phyloP scores from a whole-genome alignment of 106 monocot genomes.

The Posidonia australis region DNA sequence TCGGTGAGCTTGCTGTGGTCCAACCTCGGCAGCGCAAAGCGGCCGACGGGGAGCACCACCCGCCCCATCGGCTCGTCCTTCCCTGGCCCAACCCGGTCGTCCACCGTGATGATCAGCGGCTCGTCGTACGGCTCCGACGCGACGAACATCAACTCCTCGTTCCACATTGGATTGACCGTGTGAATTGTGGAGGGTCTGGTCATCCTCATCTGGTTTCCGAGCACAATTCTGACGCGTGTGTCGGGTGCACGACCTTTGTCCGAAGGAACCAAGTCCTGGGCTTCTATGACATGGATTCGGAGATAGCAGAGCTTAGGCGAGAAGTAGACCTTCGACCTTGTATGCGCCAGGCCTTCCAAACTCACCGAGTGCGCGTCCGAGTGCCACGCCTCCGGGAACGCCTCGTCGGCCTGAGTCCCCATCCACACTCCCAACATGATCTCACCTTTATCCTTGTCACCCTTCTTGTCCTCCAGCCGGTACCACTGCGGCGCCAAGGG shows the following conservation, averaged over 20 bases:
- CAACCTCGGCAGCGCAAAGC: conserved; percentile 20
- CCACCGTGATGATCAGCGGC: conserved; percentile 53
- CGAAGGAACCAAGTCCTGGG: conserved; percentile 59
- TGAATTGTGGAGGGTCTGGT: conserved; percentile 29
- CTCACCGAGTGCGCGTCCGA: conserved; percentile 53
- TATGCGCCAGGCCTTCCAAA: conserved; percentile 26
- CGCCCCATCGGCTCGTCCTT: conserved; percentile 54
- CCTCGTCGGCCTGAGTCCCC: conserved; percentile 92
- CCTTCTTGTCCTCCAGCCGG: conserved; percentile 47
- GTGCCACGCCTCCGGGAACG: conserved; percentile 81
- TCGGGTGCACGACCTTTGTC: conserved; percentile 32
- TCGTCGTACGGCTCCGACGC: conserved; percentile 87
- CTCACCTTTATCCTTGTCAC: conserved; percentile 53
- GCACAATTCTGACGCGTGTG: conserved; percentile 39
- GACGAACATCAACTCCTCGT: conserved; percentile 76
- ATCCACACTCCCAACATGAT: conserved; percentile 87
- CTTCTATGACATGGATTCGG: conserved; percentile 58
- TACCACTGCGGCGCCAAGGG: conserved; percentile 93
- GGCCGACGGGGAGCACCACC: conserved; percentile 35
- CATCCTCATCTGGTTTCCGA: conserved; percentile 53
- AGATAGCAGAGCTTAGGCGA: conserved; percentile 84
- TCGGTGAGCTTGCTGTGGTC: conserved; percentile 43
- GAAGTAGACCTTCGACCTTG: conserved; percentile 88
- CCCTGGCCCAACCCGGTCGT: conserved; percentile 45
- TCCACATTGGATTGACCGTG: conserved; percentile 54